A percentile compares a stretch with the other conserved stretches of the same genome.
These are phyloP conservation scores for Passalora sequoiae DNA, from an alignment of 2,329 filamentous ascomycete genomes.

Conservation along the genomic window DNA sequence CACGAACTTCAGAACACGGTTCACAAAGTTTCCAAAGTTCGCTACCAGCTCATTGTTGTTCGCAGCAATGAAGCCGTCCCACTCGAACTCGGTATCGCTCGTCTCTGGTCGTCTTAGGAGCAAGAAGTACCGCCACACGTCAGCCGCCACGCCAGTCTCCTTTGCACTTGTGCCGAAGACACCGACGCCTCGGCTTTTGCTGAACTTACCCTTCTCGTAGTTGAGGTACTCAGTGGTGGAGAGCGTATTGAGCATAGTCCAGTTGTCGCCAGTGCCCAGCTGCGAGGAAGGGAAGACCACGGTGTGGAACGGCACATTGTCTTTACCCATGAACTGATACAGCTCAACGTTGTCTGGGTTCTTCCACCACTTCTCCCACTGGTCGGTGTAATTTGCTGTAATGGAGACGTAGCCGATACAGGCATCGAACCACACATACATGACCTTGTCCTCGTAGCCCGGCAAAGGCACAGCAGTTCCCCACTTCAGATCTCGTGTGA, in stretches of 20 bases:
- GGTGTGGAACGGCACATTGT: slow-evolving; percentile 81
- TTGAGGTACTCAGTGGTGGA: slow-evolving; percentile 87
- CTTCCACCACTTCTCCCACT: slow-evolving; percentile 95
- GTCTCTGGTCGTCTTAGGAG: slow-evolving; percentile 80
- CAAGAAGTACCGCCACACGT: slow-evolving; percentile 93
- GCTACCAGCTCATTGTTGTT: slow-evolving; percentile 88
- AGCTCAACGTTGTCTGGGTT: slow-evolving; percentile 81
- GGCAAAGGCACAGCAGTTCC: slow-evolving; percentile 60
- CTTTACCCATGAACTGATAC: slow-evolving; percentile 95
- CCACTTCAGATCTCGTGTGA: slow-evolving; percentile 91
- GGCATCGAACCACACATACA: slow-evolving; percentile 91
- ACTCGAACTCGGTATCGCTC: slow-evolving; percentile 84
- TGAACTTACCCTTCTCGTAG: slow-evolving; percentile 87
- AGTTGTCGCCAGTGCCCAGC: slow-evolving; percentile 75
- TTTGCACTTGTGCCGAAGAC: slow-evolving; percentile 88
- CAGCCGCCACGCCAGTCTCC: slow-evolving; percentile 75
- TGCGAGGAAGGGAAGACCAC: slow-evolving; percentile 88
- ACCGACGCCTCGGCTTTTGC: slow-evolving; percentile 81
- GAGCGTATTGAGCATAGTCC: slow-evolving; percentile 84
- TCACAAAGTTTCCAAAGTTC: slow-evolving; percentile 60
- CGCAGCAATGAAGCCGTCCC: slow-evolving; percentile 72
- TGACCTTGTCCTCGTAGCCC: slow-evolving; percentile 69
- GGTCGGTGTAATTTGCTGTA: slow-evolving; percentile 78
- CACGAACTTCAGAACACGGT: slow-evolving; percentile 60
- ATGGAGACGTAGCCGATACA: slow-evolving; percentile 96